These are phyloP conservation scores for Skeletonema costatum DNA, from an alignment of 108 stramenopile species.

Conservation along the genomic window DNA sequence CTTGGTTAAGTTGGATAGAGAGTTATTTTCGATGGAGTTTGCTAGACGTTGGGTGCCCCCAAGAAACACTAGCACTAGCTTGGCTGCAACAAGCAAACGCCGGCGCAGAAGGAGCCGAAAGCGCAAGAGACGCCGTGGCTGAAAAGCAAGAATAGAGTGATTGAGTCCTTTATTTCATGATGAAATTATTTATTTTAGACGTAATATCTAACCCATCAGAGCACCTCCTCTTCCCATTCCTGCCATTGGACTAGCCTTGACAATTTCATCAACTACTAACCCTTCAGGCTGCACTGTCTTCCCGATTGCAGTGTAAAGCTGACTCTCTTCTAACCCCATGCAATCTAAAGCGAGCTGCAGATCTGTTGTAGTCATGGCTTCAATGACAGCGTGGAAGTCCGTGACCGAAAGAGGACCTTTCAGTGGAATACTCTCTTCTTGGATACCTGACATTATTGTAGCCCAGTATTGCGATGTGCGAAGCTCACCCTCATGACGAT, in stretches of 20 bases:
- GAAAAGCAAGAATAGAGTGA: background rate
- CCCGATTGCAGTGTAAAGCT: constrained; percentile 88
- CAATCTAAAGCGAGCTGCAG: constrained; percentile 84
- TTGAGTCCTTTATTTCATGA: background rate
- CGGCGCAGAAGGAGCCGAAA: background rate
- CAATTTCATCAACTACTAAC: constrained; percentile 67
- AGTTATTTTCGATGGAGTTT: too few relatives aligned
- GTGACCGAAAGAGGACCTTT: constrained; percentile 92
- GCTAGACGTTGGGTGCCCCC: too few relatives aligned
- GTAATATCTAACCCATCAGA: constrained; percentile 40
- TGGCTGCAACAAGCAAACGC: background rate
- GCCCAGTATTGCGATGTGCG: constrained; percentile 91
- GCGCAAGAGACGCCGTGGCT: background rate
- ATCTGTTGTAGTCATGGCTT: constrained; percentile 87
- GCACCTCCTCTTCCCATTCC: constrained; percentile 90
- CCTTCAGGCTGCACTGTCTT: constrained; percentile 76
- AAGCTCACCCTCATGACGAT: constrained; percentile 92
- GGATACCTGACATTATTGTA: constrained; percentile 92
- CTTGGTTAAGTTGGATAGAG: too few relatives aligned
- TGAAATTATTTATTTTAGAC: background rate
- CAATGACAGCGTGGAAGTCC: constrained; percentile 89
- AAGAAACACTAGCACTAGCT: too few relatives aligned
- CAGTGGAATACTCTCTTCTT: constrained; percentile 89
- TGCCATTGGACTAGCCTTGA: constrained; percentile 77
- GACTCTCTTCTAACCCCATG: constrained; percentile 73